Evolutionary conservation across 352 stramenopile genomes (phyloP).

Genomic region (Pythium aquatile): DNA sequence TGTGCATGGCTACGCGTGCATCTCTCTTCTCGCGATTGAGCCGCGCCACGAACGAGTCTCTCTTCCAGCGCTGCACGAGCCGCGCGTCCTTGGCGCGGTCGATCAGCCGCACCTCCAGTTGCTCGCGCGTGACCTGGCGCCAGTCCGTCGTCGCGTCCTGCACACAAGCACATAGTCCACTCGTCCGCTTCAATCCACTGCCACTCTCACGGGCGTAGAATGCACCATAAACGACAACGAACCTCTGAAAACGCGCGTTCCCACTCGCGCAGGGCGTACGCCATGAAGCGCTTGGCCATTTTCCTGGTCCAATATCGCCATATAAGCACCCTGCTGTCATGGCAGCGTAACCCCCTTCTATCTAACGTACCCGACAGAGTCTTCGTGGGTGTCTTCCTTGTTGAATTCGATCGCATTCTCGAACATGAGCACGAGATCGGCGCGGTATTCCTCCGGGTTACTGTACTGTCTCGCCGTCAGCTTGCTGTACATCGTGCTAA

Average conservation of each 20-base stretch:
- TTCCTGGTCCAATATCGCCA: constrained; percentile 27
- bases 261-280: constrained; percentile 45
- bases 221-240: not conserved
- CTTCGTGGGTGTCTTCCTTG: constrained; percentile 65
- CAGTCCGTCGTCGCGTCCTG: constrained; percentile 67
- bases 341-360: not conserved
- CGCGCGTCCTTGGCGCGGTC: constrained; percentile 48
- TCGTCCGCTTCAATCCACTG: not conserved
- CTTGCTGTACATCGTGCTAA: constrained; percentile 91
- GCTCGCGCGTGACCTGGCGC: constrained; percentile 48
- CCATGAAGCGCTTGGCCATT: constrained; percentile 63
- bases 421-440: constrained; percentile 83
- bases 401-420: constrained; percentile 88
- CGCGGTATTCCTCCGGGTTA: constrained; percentile 50
- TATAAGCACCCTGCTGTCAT: not conserved
- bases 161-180: not conserved
- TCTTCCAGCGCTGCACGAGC: constrained; percentile 64
- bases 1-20: constrained; percentile 30
- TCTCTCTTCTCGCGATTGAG: constrained; percentile 80
- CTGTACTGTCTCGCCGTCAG: constrained; percentile 58
- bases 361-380: constrained; percentile 67
- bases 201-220: not conserved
- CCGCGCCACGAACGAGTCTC: constrained; percentile 75
- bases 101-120: constrained; percentile 52
- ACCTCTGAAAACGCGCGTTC: constrained; percentile 59